phyloP scores from a whole-genome alignment of 2,329 filamentous ascomycete genomes.

The Ceratocystis cubensis region DNA sequence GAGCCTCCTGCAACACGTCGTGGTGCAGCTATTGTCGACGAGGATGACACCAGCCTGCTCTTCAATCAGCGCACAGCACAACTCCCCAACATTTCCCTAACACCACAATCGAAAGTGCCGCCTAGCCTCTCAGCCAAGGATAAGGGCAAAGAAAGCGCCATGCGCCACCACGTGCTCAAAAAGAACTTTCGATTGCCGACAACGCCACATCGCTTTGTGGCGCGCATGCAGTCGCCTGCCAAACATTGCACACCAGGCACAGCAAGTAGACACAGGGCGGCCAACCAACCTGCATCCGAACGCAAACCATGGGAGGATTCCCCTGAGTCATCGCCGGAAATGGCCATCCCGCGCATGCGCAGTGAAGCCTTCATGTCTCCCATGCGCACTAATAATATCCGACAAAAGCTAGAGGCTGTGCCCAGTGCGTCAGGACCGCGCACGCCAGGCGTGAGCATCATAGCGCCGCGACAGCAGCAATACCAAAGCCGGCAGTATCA shows the following conservation, averaged over 20 bases:
- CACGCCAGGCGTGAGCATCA: conserved; percentile 74
- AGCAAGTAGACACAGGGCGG: neutral
- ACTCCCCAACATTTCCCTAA: conserved; percentile 42
- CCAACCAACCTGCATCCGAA: neutral
- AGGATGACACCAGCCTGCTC: conserved; percentile 36
- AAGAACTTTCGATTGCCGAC: conserved; percentile 91
- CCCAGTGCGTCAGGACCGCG: conserved; percentile 37
- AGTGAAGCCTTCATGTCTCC: conserved; percentile 78
- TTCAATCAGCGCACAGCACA: conserved; percentile 42
- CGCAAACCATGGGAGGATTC: conserved; percentile 29
- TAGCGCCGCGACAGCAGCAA: conserved; percentile 45
- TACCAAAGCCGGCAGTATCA: conserved; percentile 2
- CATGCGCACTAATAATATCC: conserved; percentile 30
- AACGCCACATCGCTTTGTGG: conserved; percentile 53
- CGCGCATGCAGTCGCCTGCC: conserved; percentile 30
- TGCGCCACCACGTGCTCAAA: conserved; percentile 84
- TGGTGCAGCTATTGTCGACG: conserved; percentile 27
- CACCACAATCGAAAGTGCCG: conserved; percentile 48
- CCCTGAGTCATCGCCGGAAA: conserved; percentile 61
- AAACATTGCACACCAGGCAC: conserved; percentile 1
- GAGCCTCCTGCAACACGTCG: conserved; percentile 25
- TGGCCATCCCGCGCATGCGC: conserved; percentile 68
- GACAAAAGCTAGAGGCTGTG: conserved; percentile 33
- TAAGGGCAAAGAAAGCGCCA: conserved; percentile 49
- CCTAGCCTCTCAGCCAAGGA: conserved; percentile 24